Evolutionary conservation across 805 yeast species (phyloP).

Genomic region (Candida xyloterini): DNA sequence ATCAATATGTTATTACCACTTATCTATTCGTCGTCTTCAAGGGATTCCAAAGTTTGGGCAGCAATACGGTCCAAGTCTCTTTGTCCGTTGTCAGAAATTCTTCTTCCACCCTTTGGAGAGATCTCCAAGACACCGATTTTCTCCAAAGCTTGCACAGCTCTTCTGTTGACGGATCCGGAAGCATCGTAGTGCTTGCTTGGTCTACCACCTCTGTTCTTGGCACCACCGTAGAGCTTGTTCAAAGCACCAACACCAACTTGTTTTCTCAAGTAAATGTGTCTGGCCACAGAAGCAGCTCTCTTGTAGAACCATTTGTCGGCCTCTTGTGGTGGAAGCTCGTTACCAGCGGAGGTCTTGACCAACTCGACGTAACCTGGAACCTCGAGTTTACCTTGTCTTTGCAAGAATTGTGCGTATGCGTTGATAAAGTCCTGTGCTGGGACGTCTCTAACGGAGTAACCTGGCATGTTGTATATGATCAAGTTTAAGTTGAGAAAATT

Average conservation of each 20-base stretch:
- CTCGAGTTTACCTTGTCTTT: conserved; percentile 99
- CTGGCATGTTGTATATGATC: conserved; percentile 69
- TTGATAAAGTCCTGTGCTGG: conserved; percentile 99
- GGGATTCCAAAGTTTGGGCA: conserved; percentile 95
- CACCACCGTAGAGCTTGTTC: conserved; percentile 99
- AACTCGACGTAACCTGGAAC: conserved; percentile 99
- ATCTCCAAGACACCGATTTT: conserved; percentile 96
- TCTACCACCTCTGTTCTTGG: conserved; percentile 98
- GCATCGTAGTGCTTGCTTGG: conserved; percentile 99
- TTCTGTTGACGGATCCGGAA: conserved; percentile 99
- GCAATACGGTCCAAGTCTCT: conserved; percentile 99
- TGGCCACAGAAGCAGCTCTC: conserved; percentile 99
- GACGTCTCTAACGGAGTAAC: conserved; percentile 99
- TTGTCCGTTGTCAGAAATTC: conserved; percentile 98
- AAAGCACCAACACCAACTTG: conserved; percentile 98
- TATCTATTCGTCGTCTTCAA: conserved; percentile 53
- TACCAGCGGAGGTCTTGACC: conserved; percentile 98
- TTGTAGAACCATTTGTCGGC: conserved; percentile 99
- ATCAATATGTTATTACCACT: conserved; percentile 17
- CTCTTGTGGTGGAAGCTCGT: conserved; percentile 99
- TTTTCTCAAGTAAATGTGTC: conserved; percentile 99
- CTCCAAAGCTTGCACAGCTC: conserved; percentile 95
- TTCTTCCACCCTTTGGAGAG: conserved; percentile 98
- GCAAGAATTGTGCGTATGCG: conserved; percentile 99
- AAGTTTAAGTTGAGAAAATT: conserved; percentile 14